phyloP scores from a whole-genome alignment of 2,329 filamentous ascomycete genomes.

The Pseudofabraea citricarpa region DNA sequence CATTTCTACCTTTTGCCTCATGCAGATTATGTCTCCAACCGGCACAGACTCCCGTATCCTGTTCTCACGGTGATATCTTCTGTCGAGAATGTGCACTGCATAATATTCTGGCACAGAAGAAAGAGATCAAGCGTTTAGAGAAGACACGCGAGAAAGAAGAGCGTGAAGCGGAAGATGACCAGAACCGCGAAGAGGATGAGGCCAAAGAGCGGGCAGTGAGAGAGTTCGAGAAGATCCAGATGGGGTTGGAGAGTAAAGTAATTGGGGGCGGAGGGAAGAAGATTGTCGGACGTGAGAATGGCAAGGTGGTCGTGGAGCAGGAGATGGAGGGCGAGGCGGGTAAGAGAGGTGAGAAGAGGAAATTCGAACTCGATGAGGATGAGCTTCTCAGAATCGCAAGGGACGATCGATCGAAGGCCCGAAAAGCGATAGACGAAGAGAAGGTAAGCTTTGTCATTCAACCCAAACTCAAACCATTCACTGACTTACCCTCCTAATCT shows the following conservation, averaged over 20 bases:
- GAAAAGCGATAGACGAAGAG: conserved; percentile 67
- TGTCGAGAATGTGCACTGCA: conserved; percentile 89
- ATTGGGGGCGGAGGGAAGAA: conserved; percentile 25
- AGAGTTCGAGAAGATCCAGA: conserved; percentile 83
- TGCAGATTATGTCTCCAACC: conserved; percentile 83
- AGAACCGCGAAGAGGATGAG: conserved; percentile 60
- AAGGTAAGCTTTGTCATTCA: too few relatives aligned
- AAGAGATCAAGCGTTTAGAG: conserved; percentile 81
- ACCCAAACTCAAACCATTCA: conserved; percentile 5
- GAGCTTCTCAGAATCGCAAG: conserved; percentile 66
- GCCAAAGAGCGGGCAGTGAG: conserved; percentile 64
- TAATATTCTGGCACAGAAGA: conserved; percentile 86
- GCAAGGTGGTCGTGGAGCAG: conserved; percentile 38
- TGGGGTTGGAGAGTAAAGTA: conserved; percentile 48
- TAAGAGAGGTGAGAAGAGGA: conserved; percentile 56
- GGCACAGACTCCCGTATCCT: conserved; percentile 78
- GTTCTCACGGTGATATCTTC: conserved; percentile 81
- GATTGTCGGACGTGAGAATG: conserved; percentile 35
- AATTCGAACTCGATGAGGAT: conserved; percentile 74
- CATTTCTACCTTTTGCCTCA: conserved; percentile 84
- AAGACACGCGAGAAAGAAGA: conserved; percentile 57
- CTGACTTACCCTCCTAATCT: conserved; percentile 1
- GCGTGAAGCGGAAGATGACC: conserved; percentile 57
- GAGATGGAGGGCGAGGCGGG: conserved; percentile 23
- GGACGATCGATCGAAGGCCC: conserved; percentile 66